Conservation (phyloP, 2,329 filamentous ascomycete species). For the Pseudocercospora eumusae region DNA sequence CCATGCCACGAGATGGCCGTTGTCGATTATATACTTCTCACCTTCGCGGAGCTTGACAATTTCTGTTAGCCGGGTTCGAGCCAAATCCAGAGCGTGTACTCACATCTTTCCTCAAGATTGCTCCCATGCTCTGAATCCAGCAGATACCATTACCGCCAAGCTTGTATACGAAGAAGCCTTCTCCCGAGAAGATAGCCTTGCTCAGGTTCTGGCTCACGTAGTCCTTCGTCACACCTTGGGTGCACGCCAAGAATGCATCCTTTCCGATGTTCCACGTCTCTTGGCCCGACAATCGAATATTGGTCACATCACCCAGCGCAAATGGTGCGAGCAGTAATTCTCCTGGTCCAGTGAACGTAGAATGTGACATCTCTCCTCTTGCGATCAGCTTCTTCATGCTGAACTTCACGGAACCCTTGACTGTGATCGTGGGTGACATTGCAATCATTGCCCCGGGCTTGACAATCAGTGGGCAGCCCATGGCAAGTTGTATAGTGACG, state of each 20-base stretch:
- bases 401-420: conserved; percentile 82
- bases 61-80: neutral
- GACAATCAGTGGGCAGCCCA: conserved; percentile 78
- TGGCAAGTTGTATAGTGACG: conserved; percentile 82
- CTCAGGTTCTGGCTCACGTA: conserved; percentile 78
- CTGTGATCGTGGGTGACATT: conserved; percentile 85
- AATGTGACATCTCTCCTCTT: conserved; percentile 75
- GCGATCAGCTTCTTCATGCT: conserved; percentile 87
- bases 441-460: conserved; percentile 91
- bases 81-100: conserved; percentile 43
- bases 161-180: conserved; percentile 88
- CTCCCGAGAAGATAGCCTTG: conserved; percentile 92
- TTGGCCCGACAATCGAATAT: conserved; percentile 62
- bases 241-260: conserved; percentile 82
- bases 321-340: conserved; percentile 82
- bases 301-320: conserved; percentile 81
- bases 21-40: conserved; percentile 82
- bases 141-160: conserved; percentile 77
- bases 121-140: conserved; percentile 91
- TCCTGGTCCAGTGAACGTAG: conserved; percentile 83
- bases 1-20: conserved; percentile 75
- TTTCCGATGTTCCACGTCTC: conserved; percentile 83
- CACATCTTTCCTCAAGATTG: conserved; percentile 92
- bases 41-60: conserved; percentile 55
- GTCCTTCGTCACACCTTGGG: conserved; percentile 83